phyloP scores from a whole-genome alignment of 352 stramenopile species.

The Phytophthora vignae region DNA sequence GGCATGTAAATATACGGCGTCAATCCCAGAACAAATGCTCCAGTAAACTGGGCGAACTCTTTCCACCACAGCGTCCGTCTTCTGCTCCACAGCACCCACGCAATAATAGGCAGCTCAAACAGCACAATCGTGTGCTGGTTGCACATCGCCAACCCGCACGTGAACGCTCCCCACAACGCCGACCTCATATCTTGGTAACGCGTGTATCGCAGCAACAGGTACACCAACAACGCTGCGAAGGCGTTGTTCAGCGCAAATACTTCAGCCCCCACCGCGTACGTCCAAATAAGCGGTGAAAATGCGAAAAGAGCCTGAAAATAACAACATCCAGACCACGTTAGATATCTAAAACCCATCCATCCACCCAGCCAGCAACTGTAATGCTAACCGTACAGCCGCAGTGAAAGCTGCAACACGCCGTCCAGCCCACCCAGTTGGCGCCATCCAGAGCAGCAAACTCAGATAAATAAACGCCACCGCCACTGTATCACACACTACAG shows the following conservation, averaged over 20 bases:
- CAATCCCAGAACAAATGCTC: constrained; percentile 83
- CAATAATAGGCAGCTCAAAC: constrained; percentile 90
- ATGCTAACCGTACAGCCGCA: constrained; percentile 47
- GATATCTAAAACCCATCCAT: constrained; percentile 1
- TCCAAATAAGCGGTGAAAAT: constrained; percentile 96
- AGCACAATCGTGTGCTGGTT: constrained; percentile 98
- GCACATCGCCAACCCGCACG: constrained; percentile 93
- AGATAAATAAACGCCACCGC: constrained; percentile 64
- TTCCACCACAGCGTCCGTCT: constrained; percentile 36
- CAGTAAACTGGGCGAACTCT: constrained; percentile 52
- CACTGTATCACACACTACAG: constrained; percentile 63
- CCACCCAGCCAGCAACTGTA: not conserved
- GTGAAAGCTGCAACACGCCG: constrained; percentile 54
- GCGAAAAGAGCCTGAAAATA: constrained; percentile 76
- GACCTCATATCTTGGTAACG: constrained; percentile 28
- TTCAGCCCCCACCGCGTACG: constrained; percentile 94
- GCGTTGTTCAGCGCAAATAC: constrained; percentile 98
- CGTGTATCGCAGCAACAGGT: constrained; percentile 64
- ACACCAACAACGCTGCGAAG: constrained; percentile 85
- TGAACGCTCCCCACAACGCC: constrained; percentile 77
- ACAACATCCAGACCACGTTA: not conserved
- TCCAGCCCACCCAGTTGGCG: constrained; percentile 14
- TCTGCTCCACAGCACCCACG: constrained; percentile 74
- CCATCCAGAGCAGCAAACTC: constrained; percentile 61
- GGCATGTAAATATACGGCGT: constrained; percentile 91